Evolutionary conservation across 164 flowering plant species (phyloP).

Genomic region (Aristolochia contorta): DNA sequence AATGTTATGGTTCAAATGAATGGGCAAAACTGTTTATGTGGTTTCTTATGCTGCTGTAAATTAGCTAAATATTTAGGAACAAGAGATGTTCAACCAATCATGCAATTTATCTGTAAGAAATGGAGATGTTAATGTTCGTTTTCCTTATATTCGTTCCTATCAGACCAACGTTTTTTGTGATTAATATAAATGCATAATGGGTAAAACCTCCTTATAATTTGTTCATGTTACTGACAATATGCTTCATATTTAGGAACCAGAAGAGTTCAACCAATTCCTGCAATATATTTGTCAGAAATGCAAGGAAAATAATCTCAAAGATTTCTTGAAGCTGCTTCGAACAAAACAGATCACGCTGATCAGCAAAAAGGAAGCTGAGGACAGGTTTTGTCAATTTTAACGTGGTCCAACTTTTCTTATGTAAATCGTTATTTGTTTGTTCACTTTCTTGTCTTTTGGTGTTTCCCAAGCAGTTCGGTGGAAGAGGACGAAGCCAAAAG

Average conservation of each 20-base stretch:
- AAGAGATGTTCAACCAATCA: conserved; percentile 64
- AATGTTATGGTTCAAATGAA: neutral
- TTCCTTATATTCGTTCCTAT: conserved; percentile 12
- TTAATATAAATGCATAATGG: no score
- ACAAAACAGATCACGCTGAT: conserved; percentile 44
- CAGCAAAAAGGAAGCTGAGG: conserved; percentile 61
- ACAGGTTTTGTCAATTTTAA: conserved; percentile 43
- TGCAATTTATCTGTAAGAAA: conserved; percentile 31
- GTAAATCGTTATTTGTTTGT: conserved; percentile 1
- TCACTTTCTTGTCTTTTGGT: neutral
- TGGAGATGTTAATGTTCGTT: conserved; percentile 29
- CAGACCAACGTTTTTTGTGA: no score
- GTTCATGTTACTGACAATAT: no score
- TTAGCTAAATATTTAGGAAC: conserved; percentile 34
- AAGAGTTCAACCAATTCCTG: conserved; percentile 69
- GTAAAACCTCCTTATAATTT: no score
- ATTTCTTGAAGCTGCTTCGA: conserved; percentile 43
- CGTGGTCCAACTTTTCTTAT: neutral
- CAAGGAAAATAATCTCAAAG: conserved; percentile 26
- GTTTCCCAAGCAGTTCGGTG: conserved; percentile 40
- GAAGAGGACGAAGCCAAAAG: conserved; percentile 41
- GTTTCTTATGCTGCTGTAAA: no score
- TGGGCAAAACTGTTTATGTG: no score
- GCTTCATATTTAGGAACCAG: conserved; percentile 42
- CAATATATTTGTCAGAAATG: conserved; percentile 35